Base-by-base conservation (phyloP, 805 yeast genomes). In the Lachancea quebecensis region DNA sequence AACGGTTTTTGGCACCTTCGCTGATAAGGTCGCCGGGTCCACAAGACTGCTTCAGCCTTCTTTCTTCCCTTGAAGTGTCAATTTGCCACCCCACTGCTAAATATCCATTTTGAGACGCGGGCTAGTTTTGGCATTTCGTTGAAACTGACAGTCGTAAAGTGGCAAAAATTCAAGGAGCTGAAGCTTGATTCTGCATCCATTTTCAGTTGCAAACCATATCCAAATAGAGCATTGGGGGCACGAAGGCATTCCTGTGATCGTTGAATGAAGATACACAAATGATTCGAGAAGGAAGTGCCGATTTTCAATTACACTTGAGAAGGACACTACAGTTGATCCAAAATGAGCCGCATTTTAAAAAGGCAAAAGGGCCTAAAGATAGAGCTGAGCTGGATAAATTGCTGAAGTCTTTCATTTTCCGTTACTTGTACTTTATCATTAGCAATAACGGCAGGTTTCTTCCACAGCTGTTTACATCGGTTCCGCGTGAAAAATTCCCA, bases 371-470 rank as follows among this genome's bases (percentile, higher is more conserved):
- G 25, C 63, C 64, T 3, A 49, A 56, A 6, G 60, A 57, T 25
- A 49, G 65, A 42, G 56, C 55, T 27, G 55, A 56, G 4, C 51
- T 59, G 62, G 62, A 57, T 30, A 57, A 52, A 39, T 34, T 45
- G 17, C 44, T 62, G 39, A 53, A 55, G 41, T 52, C 52, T 21
- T 44, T 53, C 18, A 42, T 60, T 6, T 59, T 54, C 38, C 57
- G 60, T 29, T 58, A 57, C 17, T 46, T 67, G 4, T 70, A 64
- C 51, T 70, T 52, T 42, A 55, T 60, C 14, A 52, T 65, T 6
- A 55, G 75, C 4, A 59, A 68, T 37, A 65, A 68, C 32, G 79
- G 79, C 2, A 50, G 60, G 47, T 53, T 54, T 41, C 51, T 74
- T 9, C 45, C 48, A 3, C 38, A 50, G 2, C 44, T 74, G 17